Evolutionary conservation across 1,284 basidiomycete genomes (phyloP).

Genomic region (Cutaneotrichosporon dermatis): DNA sequence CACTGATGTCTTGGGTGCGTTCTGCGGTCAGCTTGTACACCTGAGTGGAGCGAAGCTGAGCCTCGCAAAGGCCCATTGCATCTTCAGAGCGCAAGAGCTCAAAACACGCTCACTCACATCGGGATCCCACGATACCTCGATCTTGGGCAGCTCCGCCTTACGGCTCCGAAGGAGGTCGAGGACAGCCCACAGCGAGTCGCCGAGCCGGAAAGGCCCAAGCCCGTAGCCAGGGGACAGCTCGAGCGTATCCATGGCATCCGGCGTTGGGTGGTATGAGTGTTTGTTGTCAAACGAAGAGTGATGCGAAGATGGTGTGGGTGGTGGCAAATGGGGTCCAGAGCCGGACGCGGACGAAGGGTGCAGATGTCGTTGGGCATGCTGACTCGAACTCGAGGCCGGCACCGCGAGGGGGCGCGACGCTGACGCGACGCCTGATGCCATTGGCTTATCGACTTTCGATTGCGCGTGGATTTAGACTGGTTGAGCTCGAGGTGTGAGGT

Average conservation of each 20-base stretch:
- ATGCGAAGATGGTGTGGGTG: neutral
- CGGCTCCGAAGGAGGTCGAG: slow-evolving; percentile 60
- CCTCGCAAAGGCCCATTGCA: too few species aligned
- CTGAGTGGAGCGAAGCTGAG: too few species aligned
- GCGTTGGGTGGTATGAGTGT: neutral
- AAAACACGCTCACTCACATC: slow-evolving; percentile 51
- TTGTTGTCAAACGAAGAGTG: neutral
- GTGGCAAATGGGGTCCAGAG: neutral
- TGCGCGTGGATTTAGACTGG: too few species aligned
- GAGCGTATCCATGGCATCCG: slow-evolving; percentile 51
- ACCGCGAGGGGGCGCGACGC: neutral
- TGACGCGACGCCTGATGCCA: neutral
- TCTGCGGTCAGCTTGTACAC: slow-evolving; percentile 18
- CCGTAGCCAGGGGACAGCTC: slow-evolving; percentile 72
- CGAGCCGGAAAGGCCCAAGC: slow-evolving; percentile 72
- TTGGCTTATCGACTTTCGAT: too few species aligned
- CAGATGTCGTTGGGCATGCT: neutral
- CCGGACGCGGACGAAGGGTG: neutral
- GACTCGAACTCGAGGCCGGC: too few species aligned
- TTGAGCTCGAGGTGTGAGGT: too few species aligned
- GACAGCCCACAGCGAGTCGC: slow-evolving; percentile 73
- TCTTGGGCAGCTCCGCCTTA: slow-evolving; percentile 61
- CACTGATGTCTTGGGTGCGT: slow-evolving; percentile 62
- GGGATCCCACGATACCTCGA: slow-evolving; percentile 77
- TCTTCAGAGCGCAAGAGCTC: too few species aligned